These are phyloP conservation scores for Peronospora belbahrii DNA, from an alignment of 352 stramenopile species.

Conservation along the genomic window DNA sequence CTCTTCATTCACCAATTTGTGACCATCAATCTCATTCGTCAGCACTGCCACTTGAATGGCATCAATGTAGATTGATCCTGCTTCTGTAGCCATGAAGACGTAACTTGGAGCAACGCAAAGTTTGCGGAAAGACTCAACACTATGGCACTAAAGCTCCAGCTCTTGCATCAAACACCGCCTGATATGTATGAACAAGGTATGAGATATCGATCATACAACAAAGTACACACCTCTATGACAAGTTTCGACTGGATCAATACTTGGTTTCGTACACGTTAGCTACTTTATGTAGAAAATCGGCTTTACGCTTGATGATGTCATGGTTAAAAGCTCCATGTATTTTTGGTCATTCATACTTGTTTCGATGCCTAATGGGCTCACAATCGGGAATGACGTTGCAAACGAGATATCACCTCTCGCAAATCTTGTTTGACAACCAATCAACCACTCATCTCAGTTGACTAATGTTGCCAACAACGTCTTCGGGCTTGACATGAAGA, in stretches of 20 bases:
- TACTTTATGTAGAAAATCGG: constrained; percentile 45
- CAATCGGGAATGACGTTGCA: constrained; percentile 14
- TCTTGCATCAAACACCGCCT: constrained; percentile 42
- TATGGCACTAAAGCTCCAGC: constrained; percentile 32
- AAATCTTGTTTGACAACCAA: constrained; percentile 23
- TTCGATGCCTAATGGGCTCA: too few relatives aligned
- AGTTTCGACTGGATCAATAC: too few relatives aligned
- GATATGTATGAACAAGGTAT: background rate
- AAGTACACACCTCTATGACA: too few relatives aligned
- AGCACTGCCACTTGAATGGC: constrained; percentile 38
- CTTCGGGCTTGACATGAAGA: background rate
- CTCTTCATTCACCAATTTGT: constrained; percentile 63
- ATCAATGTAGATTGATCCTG: constrained; percentile 58
- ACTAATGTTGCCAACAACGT: too few relatives aligned
- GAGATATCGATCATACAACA: background rate
- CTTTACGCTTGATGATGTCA: constrained; percentile 32
- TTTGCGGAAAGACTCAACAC: constrained; percentile 57
- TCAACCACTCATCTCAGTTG: constrained; percentile 18
- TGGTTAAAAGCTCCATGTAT: constrained; percentile 52
- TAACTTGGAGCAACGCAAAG: constrained; percentile 60
- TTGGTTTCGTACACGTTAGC: constrained; percentile 39
- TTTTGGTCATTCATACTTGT: constrained; percentile 46
- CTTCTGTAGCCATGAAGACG: constrained; percentile 62
- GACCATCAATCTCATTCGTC: constrained; percentile 70
- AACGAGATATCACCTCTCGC: background rate